Evolutionary conservation across 2,329 filamentous ascomycete genomes (phyloP), one percentile per base, ranked within the genome.

Genomic region (Hypoxylon sp.): DNA sequence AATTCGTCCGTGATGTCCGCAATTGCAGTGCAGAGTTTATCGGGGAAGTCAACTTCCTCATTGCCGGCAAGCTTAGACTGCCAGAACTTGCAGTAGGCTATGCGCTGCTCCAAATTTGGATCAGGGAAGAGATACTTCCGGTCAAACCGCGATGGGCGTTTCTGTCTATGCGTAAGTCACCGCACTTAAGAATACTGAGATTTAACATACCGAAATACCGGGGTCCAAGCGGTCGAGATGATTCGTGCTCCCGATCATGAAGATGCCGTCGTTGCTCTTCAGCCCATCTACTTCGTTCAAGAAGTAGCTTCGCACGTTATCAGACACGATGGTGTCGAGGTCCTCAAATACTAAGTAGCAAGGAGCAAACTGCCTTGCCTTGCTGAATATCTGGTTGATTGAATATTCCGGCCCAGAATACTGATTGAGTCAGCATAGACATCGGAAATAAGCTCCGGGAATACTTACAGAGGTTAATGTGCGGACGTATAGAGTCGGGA

Each of bases 331-430:
- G 8, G 86, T 89, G 76, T 93, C 91, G 4, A 93, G 84, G 70
- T 93, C 91, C 76, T 93, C 91, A 64, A 93, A 91, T 44, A 93
- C 87, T 3, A 93, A 84, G 67, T 91, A 87, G 79, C 90, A 92
- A 0, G 91, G 91, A 0, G 91, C 88, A 67, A 86, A 84, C 69
- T 86, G 81, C 22, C 91, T 82, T 0, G 91, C 91, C 69, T 87
- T 88, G 19, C 66, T 60, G 74, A 91, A 91, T 58, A 91, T 87
- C 17, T 79, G 62, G 22, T 80, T 78, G 62, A 91, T 85, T 19
- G 83, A 80, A 26, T 74, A 84, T 78, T 91, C 88, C 0, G 89
- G 88, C 0, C 89, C 90, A 8, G 72, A 74, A 63, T 78, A 90
- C 74, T 84, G 75, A 78, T 63, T 59, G 85, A 79, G 1, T 66